These are phyloP conservation scores for Xylaria sp. DNA, from an alignment of 2,329 filamentous ascomycete genomes.

Conservation along the genomic window DNA sequence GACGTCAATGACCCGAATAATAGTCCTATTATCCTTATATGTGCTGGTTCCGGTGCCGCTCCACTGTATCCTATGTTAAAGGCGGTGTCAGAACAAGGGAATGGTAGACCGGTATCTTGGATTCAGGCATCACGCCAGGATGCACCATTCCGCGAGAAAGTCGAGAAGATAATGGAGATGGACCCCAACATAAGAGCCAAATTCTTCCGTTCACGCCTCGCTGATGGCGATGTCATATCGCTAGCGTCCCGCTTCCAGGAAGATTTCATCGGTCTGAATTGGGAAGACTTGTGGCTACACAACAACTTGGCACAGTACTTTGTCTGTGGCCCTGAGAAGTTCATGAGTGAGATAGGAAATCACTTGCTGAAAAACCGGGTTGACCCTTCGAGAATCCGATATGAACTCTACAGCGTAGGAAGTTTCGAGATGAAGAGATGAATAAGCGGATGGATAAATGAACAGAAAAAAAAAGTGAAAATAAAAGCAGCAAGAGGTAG, in stretches of 20 bases:
- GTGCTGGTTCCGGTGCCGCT: slow-evolving; percentile 69
- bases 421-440: slow-evolving; percentile 43
- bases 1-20: slow-evolving; percentile 55
- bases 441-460: neutral
- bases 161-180: slow-evolving; percentile 56
- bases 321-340: slow-evolving; percentile 64
- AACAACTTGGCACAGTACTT: slow-evolving; percentile 62
- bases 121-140: slow-evolving; percentile 66
- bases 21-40: slow-evolving; percentile 68
- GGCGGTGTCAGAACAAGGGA: slow-evolving; percentile 58
- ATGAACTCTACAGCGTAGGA: slow-evolving; percentile 45
- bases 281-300: slow-evolving; percentile 57
- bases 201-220: slow-evolving; percentile 62
- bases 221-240: slow-evolving; percentile 57
- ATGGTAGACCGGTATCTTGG: slow-evolving; percentile 64
- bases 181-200: slow-evolving; percentile 53
- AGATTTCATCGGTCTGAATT: slow-evolving; percentile 58
- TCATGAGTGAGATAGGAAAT: slow-evolving; percentile 60
- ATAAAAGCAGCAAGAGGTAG: neutral
- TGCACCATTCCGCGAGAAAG: slow-evolving; percentile 64
- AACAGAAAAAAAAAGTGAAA: slow-evolving; percentile 26
- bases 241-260: slow-evolving; percentile 58
- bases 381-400: slow-evolving; percentile 38
- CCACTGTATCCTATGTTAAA: slow-evolving; percentile 71
- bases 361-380: slow-evolving; percentile 41